These are phyloP conservation scores for Trichosporon faecale DNA, from an alignment of 1,284 basidiomycete genomes.

Conservation along the genomic window DNA sequence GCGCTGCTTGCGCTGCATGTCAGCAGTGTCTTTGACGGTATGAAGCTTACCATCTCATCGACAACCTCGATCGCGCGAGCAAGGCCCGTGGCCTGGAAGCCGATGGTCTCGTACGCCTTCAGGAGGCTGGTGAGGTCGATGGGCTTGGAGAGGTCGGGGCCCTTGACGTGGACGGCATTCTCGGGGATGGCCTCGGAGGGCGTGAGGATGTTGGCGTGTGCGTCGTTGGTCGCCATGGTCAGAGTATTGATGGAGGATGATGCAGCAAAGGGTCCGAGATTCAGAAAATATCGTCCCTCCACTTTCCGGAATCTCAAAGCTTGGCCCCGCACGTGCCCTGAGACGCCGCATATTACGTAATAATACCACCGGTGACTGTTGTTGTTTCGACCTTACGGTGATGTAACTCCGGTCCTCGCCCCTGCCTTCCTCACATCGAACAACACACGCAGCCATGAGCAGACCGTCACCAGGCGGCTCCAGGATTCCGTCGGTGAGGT, in stretches of 20 bases:
- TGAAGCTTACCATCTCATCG: conserved; percentile 52
- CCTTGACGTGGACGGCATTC: conserved; percentile 70
- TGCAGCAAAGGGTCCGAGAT: not conserved
- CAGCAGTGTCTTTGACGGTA: not conserved
- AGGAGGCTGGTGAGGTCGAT: conserved; percentile 71
- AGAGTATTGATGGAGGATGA: not conserved
- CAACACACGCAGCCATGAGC: not conserved
- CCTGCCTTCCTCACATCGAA: not conserved
- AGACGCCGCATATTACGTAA: not conserved
- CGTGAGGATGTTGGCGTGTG: conserved; percentile 66
- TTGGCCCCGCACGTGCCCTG: conserved; percentile 3
- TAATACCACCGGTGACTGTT: not conserved
- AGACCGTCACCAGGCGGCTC: conserved; percentile 8
- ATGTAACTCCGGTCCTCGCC: not conserved
- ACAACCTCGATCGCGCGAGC: conserved; percentile 68
- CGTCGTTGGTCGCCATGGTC: conserved; percentile 29
- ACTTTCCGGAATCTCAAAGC: conserved; percentile 14
- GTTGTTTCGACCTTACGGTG: not conserved
- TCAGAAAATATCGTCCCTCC: not conserved
- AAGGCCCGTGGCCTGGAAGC: conserved; percentile 92
- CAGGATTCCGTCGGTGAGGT: conserved; percentile 1
- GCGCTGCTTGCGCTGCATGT: conserved; percentile 41
- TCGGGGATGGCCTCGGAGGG: conserved; percentile 74
- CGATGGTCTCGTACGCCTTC: conserved; percentile 78
- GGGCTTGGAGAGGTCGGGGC: conserved; percentile 77